Conservation (phyloP, 306 rosid species). For the Lithocarpus polystachyus region DNA sequence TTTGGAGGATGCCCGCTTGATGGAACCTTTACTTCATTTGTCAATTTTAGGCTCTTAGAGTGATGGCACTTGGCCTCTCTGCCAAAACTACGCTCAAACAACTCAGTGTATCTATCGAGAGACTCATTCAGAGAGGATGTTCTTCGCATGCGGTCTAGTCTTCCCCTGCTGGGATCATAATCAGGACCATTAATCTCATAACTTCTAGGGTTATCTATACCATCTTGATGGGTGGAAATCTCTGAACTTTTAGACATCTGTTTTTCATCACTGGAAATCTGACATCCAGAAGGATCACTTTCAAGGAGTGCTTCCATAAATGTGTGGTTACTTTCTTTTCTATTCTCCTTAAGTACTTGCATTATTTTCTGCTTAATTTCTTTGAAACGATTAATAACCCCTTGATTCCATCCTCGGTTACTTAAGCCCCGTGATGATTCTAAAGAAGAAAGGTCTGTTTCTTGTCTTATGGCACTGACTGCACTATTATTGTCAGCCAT, state of each 20-base stretch:
- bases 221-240: slow-evolving; percentile 24
- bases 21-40: slow-evolving; percentile 47
- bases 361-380: slow-evolving; percentile 68
- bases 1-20: slow-evolving; percentile 34
- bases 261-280: slow-evolving; percentile 20
- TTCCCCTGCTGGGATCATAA: slow-evolving; percentile 30
- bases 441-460: slow-evolving; percentile 22
- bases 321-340: slow-evolving; percentile 37
- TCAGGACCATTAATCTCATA: slow-evolving; percentile 29
- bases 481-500: slow-evolving; percentile 13
- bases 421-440: slow-evolving; percentile 33
- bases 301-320: slow-evolving; percentile 17
- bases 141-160: slow-evolving; percentile 37
- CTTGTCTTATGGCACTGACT: slow-evolving; percentile 22
- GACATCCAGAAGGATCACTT: slow-evolving; percentile 24
- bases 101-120: slow-evolving; percentile 57
- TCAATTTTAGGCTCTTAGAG: slow-evolving; percentile 61
- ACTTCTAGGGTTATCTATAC: slow-evolving; percentile 7
- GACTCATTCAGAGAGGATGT: slow-evolving; percentile 65
- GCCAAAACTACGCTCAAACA: slow-evolving; percentile 53
- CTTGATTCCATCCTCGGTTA: slow-evolving; percentile 80
- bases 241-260: slow-evolving; percentile 34
- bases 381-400: slow-evolving; percentile 71
- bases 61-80: slow-evolving; percentile 37
- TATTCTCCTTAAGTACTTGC: slow-evolving; percentile 61